Base-by-base conservation (phyloP, 2,329 filamentous ascomycete genomes). In the Aureobasidium sp. region DNA sequence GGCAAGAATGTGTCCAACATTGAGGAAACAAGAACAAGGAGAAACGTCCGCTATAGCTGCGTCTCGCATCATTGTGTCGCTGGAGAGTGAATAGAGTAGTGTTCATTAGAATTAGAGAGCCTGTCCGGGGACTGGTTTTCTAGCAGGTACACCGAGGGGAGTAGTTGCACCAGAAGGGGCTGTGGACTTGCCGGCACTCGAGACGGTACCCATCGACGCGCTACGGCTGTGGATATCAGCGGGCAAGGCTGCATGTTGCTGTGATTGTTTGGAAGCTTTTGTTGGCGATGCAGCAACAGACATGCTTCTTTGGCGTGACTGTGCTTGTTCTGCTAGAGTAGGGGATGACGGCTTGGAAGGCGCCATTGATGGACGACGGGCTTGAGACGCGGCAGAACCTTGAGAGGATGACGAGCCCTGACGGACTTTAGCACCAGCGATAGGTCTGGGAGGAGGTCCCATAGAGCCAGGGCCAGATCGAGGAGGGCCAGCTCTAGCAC, bases 121-220 rank as follows among this genome's bases (percentile, higher is more conserved):
- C 74, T 79, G 78, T 48, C 82, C 82, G 27, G 82, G 82, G 27
- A 85, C 78, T 31, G 82, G 82, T 74, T 85, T 85, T 70, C 82
- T 76, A 38, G 72, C 69, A 10, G 80, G 81, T 55, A 81, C 70
- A 27, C 66, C 67, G 11, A 64, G 50, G 45, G 68, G 56, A 23
- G 51, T 53, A 25, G 58, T 20, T 33, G 42, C 43, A 51, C 23
- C 43, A 40, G 51, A 27, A 27, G 29, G 23, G 18, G 11, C n/a
- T 7, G 25, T 20, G 3, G 63, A 51, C 27, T 65, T 65, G 25
- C 9, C 36, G 10, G 38, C 29, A 29, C 16, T 59, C 16, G 36
- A 36, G 3, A n/a, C 33, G 11, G 67, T 64, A 23, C 42, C 64
- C 62, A 60, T 47, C n/a, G 59, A 65, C 27, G 43, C 56, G 42